A percentile compares a stretch with the other conserved stretches of the same genome.
Conservation (phyloP, 2,329 filamentous ascomycete genomes). For the Didymella segeticola region DNA sequence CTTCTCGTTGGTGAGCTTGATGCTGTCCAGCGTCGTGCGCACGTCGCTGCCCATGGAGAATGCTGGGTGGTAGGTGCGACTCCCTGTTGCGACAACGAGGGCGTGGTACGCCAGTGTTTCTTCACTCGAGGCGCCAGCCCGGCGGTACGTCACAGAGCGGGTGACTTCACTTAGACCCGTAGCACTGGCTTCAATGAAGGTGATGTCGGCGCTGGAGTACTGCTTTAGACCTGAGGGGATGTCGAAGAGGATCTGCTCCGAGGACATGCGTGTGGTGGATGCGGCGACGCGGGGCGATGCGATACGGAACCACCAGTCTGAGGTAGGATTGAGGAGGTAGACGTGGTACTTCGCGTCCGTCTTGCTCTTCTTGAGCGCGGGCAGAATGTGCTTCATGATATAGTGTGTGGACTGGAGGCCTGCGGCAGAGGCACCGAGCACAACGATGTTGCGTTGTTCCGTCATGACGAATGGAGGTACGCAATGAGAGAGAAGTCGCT, state of each 20-base stretch:
- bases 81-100: conserved; percentile 64
- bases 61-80: conserved; percentile 53
- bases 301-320: conserved; percentile 61
- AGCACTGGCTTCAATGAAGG: conserved; percentile 59
- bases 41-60: conserved; percentile 52
- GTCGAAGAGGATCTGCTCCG: conserved; percentile 58
- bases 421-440: conserved; percentile 41
- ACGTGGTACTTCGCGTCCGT: conserved; percentile 55
- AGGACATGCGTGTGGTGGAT: conserved; percentile 55
- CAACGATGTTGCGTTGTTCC: conserved; percentile 45
- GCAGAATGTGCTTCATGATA: conserved; percentile 46
- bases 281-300: conserved; percentile 62
- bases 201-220: conserved; percentile 56
- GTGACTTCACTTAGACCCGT: conserved; percentile 54
- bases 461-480: conserved; percentile 29
- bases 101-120: conserved; percentile 57
- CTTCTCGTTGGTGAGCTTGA: conserved; percentile 46
- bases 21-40: conserved; percentile 32
- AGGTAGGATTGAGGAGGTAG: conserved; percentile 61
- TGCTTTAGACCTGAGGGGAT: conserved; percentile 58
- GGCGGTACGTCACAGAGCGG: conserved; percentile 55
- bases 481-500: not conserved
- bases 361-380: conserved; percentile 37
- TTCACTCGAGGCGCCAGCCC: conserved; percentile 29
- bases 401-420: conserved; percentile 45